These are phyloP conservation scores for Giardia duodenalis DNA, from an alignment of 208 protist genomes.

Conservation along the genomic window DNA sequence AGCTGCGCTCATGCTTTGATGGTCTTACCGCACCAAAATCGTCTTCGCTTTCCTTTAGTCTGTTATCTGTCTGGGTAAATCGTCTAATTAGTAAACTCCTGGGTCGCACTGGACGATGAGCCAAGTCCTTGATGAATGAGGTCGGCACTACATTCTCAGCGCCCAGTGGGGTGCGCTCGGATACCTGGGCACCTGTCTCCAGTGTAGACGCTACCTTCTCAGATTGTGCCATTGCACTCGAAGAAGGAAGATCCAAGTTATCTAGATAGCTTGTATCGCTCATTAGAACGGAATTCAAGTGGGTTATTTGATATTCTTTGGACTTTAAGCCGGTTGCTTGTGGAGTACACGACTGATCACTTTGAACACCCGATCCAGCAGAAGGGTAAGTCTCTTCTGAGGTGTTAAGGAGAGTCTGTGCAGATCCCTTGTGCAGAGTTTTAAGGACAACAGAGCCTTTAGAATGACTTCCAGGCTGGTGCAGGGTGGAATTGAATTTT, in stretches of 20 bases:
- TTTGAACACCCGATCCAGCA: neutral
- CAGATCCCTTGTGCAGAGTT: no score
- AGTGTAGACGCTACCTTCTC: neutral
- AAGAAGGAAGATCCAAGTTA: neutral
- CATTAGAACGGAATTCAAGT: neutral
- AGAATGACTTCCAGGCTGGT: no score
- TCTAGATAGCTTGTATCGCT: neutral
- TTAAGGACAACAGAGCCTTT: no score
- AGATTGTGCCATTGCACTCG: neutral
- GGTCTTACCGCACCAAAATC: no score
- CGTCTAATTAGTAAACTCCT: neutral
- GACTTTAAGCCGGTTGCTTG: neutral
- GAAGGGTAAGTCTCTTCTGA: neutral
- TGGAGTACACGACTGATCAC: neutral
- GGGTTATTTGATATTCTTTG: neutral
- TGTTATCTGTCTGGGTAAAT: neutral
- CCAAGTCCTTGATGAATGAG: neutral
- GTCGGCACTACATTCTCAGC: no score
- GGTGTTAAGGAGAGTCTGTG: no score
- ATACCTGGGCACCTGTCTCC: neutral
- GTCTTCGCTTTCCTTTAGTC: no score
- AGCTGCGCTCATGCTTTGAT: no score
- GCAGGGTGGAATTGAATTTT: no score
- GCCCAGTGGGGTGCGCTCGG: no score
- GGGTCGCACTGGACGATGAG: neutral